A percentile compares a stretch with the other conserved stretches of the same genome.
These are phyloP conservation scores for Cryptomeria japonica DNA, from an alignment of 75 land plant genomes.

Conservation along the genomic window DNA sequence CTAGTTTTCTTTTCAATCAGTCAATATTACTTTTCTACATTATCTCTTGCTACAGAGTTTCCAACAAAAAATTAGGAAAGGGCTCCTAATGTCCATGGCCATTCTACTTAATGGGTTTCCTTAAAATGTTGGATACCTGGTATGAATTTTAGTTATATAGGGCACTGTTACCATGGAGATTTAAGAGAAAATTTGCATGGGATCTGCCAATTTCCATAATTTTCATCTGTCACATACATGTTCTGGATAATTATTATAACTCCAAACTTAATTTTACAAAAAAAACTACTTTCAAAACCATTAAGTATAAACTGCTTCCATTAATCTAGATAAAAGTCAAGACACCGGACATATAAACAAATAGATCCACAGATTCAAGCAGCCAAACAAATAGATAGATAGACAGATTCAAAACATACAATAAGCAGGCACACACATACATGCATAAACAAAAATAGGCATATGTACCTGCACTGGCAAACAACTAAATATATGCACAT, in stretches of 20 bases:
- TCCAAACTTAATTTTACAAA: too few species aligned
- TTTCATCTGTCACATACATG: not conserved
- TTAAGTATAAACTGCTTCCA: not conserved
- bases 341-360: not conserved
- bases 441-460: too few species aligned
- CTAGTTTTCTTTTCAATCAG: not conserved
- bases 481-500: too few species aligned
- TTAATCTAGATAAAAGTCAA: not conserved
- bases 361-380: not conserved
- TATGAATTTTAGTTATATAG: not conserved
- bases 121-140: not conserved
- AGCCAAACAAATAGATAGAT: not conserved
- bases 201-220: not conserved
- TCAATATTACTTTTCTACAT: too few species aligned
- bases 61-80: too few species aligned
- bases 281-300: not conserved
- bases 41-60: not conserved
- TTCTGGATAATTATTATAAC: not conserved
- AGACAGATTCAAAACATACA: too few species aligned
- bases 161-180: not conserved
- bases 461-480: too few species aligned
- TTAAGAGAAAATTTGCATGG: not conserved
- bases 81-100: not conserved
- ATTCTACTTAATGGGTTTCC: not conserved
- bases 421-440: too few species aligned